These are phyloP conservation scores for Alternaria sp. DNA, from an alignment of 2,329 filamentous ascomycete genomes.

Conservation along the genomic window DNA sequence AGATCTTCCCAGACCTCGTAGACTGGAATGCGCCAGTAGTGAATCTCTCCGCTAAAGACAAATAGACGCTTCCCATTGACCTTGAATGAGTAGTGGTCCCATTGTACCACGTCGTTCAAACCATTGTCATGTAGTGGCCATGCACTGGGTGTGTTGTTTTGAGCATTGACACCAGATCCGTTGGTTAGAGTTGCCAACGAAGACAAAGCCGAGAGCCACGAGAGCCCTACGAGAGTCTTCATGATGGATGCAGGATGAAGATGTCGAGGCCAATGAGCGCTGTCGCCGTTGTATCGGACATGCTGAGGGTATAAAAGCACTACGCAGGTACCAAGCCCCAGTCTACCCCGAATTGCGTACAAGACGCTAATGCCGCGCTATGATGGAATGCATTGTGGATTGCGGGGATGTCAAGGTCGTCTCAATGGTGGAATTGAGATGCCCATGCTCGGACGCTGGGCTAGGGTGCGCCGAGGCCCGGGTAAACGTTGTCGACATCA, in stretches of 20 bases:
- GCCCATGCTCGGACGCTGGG: slow-evolving; percentile 7
- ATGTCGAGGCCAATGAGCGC: slow-evolving; percentile 25
- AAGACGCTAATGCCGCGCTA: slow-evolving; percentile 17
- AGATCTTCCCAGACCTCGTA: slow-evolving; percentile 59
- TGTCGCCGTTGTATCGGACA: slow-evolving; percentile 14
- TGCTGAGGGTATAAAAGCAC: slow-evolving; percentile 17
- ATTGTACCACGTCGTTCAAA: slow-evolving; percentile 57
- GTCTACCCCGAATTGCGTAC: slow-evolving; percentile 14
- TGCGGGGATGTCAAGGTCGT: slow-evolving; percentile 9
- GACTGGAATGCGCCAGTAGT: slow-evolving; percentile 56
- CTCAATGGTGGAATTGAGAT: slow-evolving; percentile 19
- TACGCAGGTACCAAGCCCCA: slow-evolving; percentile 12
- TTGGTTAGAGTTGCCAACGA: slow-evolving; percentile 18
- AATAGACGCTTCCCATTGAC: slow-evolving; percentile 60
- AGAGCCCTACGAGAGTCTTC: slow-evolving; percentile 25
- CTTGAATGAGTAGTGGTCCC: slow-evolving; percentile 62
- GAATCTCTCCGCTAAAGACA: slow-evolving; percentile 61
- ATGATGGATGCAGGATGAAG: slow-evolving; percentile 23
- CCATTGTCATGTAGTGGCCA: slow-evolving; percentile 60
- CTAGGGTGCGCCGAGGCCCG: slow-evolving; percentile 13
- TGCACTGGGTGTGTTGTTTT: slow-evolving; percentile 34
- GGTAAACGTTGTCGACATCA: slow-evolving; percentile 6
- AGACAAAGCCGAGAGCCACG: slow-evolving; percentile 32
- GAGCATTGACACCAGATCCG: slow-evolving; percentile 26
- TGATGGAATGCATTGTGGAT: slow-evolving; percentile 7